phyloP scores from a whole-genome alignment of 2,329 filamentous ascomycete species.

The Ophiosphaerella narmari region DNA sequence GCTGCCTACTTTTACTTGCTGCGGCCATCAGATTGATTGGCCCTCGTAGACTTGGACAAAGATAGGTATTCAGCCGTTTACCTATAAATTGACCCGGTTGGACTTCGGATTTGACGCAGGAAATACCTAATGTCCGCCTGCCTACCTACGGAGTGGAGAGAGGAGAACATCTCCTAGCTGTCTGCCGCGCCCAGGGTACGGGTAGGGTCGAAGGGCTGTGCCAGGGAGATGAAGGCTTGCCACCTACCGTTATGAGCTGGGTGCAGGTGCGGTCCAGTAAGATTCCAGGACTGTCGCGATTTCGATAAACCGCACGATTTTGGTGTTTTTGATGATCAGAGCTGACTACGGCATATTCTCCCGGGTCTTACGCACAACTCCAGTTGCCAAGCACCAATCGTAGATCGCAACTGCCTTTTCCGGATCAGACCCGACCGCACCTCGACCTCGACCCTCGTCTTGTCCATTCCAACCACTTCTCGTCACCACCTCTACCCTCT shows the following conservation, averaged over 20 bases:
- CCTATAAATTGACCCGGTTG: no score
- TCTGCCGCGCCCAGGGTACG: no score
- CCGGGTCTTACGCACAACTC: slow-evolving; percentile 1
- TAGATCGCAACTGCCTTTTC: slow-evolving; percentile 4
- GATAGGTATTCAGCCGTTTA: no score
- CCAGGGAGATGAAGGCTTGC: not conserved
- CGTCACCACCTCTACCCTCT: not conserved
- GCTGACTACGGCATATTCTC: not conserved
- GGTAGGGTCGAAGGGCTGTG: not conserved
- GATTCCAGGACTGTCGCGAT: not conserved
- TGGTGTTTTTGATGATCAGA: slow-evolving; percentile 5
- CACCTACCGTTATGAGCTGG: no score
- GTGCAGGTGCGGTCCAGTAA: not conserved
- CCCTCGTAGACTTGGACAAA: no score
- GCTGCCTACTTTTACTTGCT: no score
- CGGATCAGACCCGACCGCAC: not conserved
- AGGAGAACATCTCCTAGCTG: no score
- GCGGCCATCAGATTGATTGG: no score
- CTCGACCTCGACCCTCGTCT: not conserved
- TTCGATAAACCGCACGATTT: not conserved
- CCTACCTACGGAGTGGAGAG: no score
- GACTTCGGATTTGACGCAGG: no score
- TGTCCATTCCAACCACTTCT: not conserved
- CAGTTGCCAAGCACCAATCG: slow-evolving; percentile 5
- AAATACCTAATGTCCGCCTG: no score